Base-by-base conservation (phyloP, 805 yeast genomes). In the Candida coleopterorum region DNA sequence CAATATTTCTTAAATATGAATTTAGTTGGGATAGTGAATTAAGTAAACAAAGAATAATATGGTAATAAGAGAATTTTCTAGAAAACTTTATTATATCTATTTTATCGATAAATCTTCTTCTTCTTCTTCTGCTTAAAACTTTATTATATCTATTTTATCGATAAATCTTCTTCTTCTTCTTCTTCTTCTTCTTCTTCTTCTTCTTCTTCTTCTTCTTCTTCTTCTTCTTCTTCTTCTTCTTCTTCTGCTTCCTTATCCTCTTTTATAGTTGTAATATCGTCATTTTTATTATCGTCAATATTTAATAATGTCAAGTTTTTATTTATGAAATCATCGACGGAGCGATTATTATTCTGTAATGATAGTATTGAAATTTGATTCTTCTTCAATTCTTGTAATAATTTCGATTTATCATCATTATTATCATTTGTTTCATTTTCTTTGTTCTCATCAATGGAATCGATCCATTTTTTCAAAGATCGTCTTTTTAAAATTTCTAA, bases 1-100 rank as follows among this genome's bases (percentile, higher is more conserved):
- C 51, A 2, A 57, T 88, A 1, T 88, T 88, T 49, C 60, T 82
- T 21, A 59, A 54, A 4, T 71, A 74, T 42, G 75, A 85, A 18
- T 85, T 89, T 47, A 45, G 54, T 8, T 88, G 96, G 96, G 62
- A 55, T 0, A 68, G 72, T 38, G 84, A 85, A 48, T 67, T 73
- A 0, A 60, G 56, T 6, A 48, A 65, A 7, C 96, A 88, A 57
- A 73, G 97, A 49, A 85, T 93, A 41, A 88, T 90, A 48, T 93
- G 97, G 98, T 93, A 55, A 62, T 31, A 8, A 24, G 5, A 25
- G 15, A n/a, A n/a, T 6, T 11, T 9, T 4, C 9, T 20, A 15
- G 6, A 6, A 15, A 16, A 14, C 6, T 6, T 26, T 26, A 9
- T 6, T 26, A 16, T 6, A 26, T 9, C 29, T 26, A 16, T 26